phyloP scores from a whole-genome alignment of 306 rosid genomes.

The Medicago ruthenica region DNA sequence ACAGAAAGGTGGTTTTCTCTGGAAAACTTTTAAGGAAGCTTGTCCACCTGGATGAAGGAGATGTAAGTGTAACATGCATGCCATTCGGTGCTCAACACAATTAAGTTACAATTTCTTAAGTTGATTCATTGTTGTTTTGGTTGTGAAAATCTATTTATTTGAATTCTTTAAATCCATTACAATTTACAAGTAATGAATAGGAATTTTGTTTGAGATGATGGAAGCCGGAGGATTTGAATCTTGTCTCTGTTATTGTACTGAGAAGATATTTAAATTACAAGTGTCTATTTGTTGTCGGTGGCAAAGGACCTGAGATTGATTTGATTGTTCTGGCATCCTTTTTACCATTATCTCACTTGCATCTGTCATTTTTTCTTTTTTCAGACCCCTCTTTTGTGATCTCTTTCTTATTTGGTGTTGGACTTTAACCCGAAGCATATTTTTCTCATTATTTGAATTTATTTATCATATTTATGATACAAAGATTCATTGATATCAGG shows the following conservation, averaged over 20 bases:
- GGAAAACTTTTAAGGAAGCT: conserved; percentile 84
- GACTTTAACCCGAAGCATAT: conserved; percentile 12
- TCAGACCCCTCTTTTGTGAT: neutral
- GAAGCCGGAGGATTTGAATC: conserved; percentile 2
- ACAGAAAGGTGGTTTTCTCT: conserved; percentile 91
- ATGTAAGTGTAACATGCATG: conserved; percentile 60
- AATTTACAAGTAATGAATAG: neutral
- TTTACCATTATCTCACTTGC: neutral
- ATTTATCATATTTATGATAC: conserved; percentile 40
- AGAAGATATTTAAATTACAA: neutral
- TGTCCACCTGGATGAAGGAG: conserved; percentile 96
- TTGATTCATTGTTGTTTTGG: conserved; percentile 23
- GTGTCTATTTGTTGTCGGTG: conserved; percentile 24
- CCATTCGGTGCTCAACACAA: conserved; percentile 10
- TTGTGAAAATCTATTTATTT: conserved; percentile 1
- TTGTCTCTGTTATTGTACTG: neutral
- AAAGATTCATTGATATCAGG: conserved; percentile 64
- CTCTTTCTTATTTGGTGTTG: conserved; percentile 28
- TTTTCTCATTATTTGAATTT: conserved; percentile 1
- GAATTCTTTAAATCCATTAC: conserved; percentile 1
- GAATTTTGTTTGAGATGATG: conserved; percentile 33
- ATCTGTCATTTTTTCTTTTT: neutral
- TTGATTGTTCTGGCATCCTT: conserved; percentile 29
- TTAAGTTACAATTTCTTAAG: neutral
- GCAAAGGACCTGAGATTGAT: conserved; percentile 3